Evolutionary conservation across 257 asterid species (phyloP), one percentile per base, ranked within the genome.

Genomic region (Primulina eburnea): DNA sequence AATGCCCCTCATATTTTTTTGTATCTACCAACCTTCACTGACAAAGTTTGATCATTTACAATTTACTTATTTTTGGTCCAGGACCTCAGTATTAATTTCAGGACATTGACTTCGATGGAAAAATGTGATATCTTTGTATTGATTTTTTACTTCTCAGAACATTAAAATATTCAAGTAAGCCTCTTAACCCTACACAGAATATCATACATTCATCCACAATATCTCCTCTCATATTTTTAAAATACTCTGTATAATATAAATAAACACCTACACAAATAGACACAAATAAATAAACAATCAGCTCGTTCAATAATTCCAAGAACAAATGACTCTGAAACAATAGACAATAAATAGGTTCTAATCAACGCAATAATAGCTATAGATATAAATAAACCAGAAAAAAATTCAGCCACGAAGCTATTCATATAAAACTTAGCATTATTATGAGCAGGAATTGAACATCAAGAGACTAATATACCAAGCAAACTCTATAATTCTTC

Each of bases 1-100:
- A 84, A 77, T 81, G 86, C 81, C 83, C 87, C 86, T 43, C 38
- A 32, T 34, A 7, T 1, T 34, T 34, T 34, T 34, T 6, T 34
- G 38, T 7, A 34, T 6, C 38, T 7, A 34, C 38, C 38, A 5
- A 32, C 34, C 38, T 38, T 38, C 47, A 2, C 14, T 38, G 14
- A 8, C 2, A 38, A 38, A 8, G 47, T 38, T 2, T 38, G 14
- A 38, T 38, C 47, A 0, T 38, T 38, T 37, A 37, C 47, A 37
- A 9, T 37, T 37, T 38, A 38, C 47, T 38, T 38, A 9, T 9
- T 38, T 9, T 38, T 38, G 47, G 47, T 35, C 47, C 47, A 9
- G 47, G 47, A 38, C 14, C 47, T 1, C 14, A 38, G 9, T 38
- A 38, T 38, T 9, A 9, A 0, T 38, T 38, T 38, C 47, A 38